Percentiles rank a stretch among this genome's conserved stretches.
Conservation (phyloP, 1,139 yeast species). For the Pichia sp. region DNA sequence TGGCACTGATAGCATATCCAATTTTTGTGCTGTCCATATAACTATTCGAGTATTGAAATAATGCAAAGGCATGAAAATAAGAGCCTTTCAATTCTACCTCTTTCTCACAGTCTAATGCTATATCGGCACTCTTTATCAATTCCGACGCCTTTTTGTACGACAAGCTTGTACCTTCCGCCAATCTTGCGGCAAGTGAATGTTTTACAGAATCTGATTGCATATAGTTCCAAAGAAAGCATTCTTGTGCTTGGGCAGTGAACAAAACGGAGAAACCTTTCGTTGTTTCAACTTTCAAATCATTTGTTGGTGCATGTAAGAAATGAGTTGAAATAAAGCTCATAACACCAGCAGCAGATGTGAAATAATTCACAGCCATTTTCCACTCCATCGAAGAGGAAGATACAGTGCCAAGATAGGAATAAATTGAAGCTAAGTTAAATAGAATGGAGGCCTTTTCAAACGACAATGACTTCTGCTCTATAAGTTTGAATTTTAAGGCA, state of each 20-base stretch:
- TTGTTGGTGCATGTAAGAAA: conserved; percentile 84
- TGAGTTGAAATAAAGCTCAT: conserved; percentile 67
- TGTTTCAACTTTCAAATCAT: conserved; percentile 66
- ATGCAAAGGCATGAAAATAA: conserved; percentile 41
- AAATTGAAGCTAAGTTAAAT: conserved; percentile 62
- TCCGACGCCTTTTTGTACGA: conserved; percentile 49
- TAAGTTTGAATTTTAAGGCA: conserved; percentile 36
- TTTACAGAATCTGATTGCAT: conserved; percentile 38
- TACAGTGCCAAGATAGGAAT: conserved; percentile 39
- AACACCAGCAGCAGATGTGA: conserved; percentile 78
- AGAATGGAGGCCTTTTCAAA: conserved; percentile 85
- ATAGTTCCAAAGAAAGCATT: conserved; percentile 62
- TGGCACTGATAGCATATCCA: conserved; percentile 72
- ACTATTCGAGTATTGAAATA: conserved; percentile 46
- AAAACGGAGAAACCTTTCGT: conserved; percentile 57
- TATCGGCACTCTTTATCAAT: conserved; percentile 22
- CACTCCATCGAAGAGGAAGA: conserved; percentile 37
- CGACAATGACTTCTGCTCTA: conserved; percentile 62
- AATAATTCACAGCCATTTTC: conserved; percentile 52
- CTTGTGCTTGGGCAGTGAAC: conserved; percentile 85
- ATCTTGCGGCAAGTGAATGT: conserved; percentile 63
- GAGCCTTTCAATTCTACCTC: conserved; percentile 34
- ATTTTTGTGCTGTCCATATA: conserved; percentile 46
- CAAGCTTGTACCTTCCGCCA: conserved; percentile 55
- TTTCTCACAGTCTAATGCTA: conserved; percentile 8